These are phyloP conservation scores for Magnolia kwangsiensis DNA, from an alignment of 164 flowering plant species.

Conservation along the genomic window DNA sequence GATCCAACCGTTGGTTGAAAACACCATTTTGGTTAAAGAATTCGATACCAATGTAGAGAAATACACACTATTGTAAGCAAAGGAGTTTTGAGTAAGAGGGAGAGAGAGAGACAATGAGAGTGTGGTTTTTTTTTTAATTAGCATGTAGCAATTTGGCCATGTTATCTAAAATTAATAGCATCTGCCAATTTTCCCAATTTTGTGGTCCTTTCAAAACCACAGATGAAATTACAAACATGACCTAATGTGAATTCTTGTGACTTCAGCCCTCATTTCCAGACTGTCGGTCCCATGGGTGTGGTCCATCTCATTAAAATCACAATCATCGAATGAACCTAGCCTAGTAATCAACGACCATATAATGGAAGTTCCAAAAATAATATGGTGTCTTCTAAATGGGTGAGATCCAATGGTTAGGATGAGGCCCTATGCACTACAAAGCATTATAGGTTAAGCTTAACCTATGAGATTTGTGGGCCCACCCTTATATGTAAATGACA, in stretches of 20 bases:
- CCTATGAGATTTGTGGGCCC: no score
- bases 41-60: not conserved
- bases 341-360: no score
- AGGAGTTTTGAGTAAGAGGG: not conserved
- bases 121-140: slow-evolving; percentile 13
- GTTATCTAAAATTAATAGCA: slow-evolving; percentile 41
- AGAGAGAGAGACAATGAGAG: not conserved
- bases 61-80: not conserved
- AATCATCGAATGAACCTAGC: no score
- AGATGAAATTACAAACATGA: slow-evolving; percentile 6
- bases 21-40: slow-evolving; percentile 24
- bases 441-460: no score
- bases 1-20: slow-evolving; percentile 44
- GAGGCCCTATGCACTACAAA: no score
- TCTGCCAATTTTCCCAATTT: slow-evolving; percentile 42
- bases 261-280: no score
- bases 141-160: slow-evolving; percentile 26
- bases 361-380: no score
- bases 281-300: no score
- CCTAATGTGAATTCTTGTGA: not conserved
- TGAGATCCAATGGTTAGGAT: no score
- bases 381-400: no score
- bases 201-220: slow-evolving; percentile 6
- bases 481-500: no score
- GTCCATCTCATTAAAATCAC: no score